Conservation (phyloP, 2,329 filamentous ascomycete species). For the Penicillium sclerotigenum region DNA sequence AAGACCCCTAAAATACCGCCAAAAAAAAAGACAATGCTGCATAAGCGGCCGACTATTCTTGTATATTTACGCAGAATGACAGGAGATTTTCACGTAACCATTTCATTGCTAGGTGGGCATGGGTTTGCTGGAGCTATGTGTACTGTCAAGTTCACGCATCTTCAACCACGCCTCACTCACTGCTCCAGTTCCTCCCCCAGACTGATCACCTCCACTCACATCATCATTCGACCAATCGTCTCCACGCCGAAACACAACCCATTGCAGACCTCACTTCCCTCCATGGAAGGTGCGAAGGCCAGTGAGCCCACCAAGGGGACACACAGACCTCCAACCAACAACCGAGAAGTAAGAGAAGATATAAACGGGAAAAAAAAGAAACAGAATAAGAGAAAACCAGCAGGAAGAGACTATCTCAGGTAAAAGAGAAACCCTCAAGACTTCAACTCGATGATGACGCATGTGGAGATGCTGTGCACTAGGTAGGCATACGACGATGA, state of each 20-base stretch:
- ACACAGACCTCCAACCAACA: conserved; percentile 8
- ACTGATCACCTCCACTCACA: neutral
- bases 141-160: neutral
- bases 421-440: neutral
- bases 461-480: neutral
- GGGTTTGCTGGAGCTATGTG: neutral
- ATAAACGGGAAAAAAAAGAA: conserved; percentile 1
- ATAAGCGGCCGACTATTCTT: neutral
- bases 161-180: neutral
- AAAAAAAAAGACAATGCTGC: no score
- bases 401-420: conserved; percentile 10
- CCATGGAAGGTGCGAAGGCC: neutral
- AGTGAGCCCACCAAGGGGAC: neutral
- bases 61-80: neutral
- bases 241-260: neutral
- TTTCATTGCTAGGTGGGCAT: neutral
- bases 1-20: no score
- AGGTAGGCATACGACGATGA: neutral
- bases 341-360: conserved; percentile 4
- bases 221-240: neutral
- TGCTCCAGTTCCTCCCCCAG: neutral
- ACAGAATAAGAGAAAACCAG: conserved; percentile 5
- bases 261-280: neutral
- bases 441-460: neutral
- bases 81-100: neutral